Evolutionary conservation across 768 basidiomycete genomes (phyloP).

Genomic region (Mycena leptocephala): DNA sequence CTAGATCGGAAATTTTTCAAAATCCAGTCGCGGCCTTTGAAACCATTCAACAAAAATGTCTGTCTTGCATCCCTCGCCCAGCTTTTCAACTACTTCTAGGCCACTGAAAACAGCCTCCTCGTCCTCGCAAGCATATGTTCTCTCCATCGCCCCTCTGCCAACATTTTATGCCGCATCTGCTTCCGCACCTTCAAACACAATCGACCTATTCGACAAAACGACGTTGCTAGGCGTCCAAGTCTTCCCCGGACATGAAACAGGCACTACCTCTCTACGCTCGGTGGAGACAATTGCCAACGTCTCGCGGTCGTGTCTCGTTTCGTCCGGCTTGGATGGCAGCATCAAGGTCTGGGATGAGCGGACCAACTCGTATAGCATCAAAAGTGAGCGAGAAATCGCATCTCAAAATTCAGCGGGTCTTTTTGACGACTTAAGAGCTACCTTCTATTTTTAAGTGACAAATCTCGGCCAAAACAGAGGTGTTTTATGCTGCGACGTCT

Average conservation of each 20-base stretch:
- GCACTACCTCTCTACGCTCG: slow-evolving; percentile 71
- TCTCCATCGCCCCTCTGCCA: slow-evolving; percentile 68
- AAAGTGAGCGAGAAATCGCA: slow-evolving; percentile 65
- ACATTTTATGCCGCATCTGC: slow-evolving; percentile 72
- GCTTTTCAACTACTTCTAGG: slow-evolving; percentile 26
- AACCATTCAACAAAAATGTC: slow-evolving; percentile 5
- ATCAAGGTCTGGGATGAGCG: slow-evolving; percentile 87
- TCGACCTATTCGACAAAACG: slow-evolving; percentile 77
- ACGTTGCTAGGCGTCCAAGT: slow-evolving; percentile 63
- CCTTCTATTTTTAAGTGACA: slow-evolving; percentile 60
- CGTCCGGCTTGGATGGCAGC: slow-evolving; percentile 80
- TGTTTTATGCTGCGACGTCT: slow-evolving; percentile 80
- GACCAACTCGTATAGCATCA: slow-evolving; percentile 64
- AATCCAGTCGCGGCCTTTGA: neutral
- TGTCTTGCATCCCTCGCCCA: slow-evolving; percentile 22
- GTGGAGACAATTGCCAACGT: slow-evolving; percentile 59
- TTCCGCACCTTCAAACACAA: slow-evolving; percentile 76
- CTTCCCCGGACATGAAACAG: slow-evolving; percentile 71
- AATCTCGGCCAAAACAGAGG: slow-evolving; percentile 58
- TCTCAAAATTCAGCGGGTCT: slow-evolving; percentile 24
- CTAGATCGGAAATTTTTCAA: neutral
- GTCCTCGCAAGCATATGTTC: slow-evolving; percentile 69
- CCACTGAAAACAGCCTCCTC: slow-evolving; percentile 50
- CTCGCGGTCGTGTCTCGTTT: slow-evolving; percentile 65
- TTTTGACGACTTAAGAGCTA: slow-evolving; percentile 58